These are phyloP conservation scores for Biscogniauxia mediterranea DNA, from an alignment of 2,329 filamentous ascomycete species.

Conservation along the genomic window DNA sequence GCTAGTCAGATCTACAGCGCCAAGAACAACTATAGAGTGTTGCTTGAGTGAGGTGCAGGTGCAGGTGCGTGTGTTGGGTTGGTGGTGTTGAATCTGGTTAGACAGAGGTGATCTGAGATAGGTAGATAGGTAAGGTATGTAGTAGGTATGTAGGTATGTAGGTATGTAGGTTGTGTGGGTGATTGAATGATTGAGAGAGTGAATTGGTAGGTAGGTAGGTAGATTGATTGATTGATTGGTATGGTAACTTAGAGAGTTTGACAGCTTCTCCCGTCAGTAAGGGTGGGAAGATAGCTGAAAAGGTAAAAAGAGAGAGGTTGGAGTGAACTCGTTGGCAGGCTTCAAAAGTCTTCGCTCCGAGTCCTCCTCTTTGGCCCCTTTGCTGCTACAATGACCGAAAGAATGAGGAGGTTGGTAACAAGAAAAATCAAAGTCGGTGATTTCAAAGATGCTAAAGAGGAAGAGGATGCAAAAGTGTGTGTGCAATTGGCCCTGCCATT, in stretches of 20 bases:
- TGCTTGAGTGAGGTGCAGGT: conserved; percentile 8
- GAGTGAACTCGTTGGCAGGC: conserved; percentile 25
- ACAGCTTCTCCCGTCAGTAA: conserved; percentile 17
- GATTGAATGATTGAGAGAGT: conserved; percentile 12
- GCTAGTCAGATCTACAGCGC: conserved; percentile 28
- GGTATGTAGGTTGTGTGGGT: conserved; percentile 5
- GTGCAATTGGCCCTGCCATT: conserved; percentile 26
- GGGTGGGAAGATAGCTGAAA: not conserved
- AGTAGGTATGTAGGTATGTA: too few species aligned
- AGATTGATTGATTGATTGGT: conserved; percentile 18
- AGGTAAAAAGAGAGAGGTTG: conserved; percentile 17
- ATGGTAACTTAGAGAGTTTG: conserved; percentile 33
- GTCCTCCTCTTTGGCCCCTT: conserved; percentile 23
- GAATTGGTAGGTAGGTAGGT: conserved; percentile 5
- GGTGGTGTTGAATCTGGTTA: conserved; percentile 4
- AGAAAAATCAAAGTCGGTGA: conserved; percentile 13
- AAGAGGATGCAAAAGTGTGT: conserved; percentile 10
- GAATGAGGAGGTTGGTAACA: conserved; percentile 23
- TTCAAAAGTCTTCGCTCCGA: conserved; percentile 15
- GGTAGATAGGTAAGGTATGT: not conserved
- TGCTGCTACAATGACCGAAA: conserved; percentile 13
- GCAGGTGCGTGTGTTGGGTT: not conserved
- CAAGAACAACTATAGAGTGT: conserved; percentile 14
- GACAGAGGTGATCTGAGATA: conserved; percentile 8
- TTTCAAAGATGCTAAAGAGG: conserved; percentile 15